Percentiles rank a stretch among this genome's conserved stretches.
phyloP scores from a whole-genome alignment of 2,329 filamentous ascomycete species.

The Aureobasidium sp. region DNA sequence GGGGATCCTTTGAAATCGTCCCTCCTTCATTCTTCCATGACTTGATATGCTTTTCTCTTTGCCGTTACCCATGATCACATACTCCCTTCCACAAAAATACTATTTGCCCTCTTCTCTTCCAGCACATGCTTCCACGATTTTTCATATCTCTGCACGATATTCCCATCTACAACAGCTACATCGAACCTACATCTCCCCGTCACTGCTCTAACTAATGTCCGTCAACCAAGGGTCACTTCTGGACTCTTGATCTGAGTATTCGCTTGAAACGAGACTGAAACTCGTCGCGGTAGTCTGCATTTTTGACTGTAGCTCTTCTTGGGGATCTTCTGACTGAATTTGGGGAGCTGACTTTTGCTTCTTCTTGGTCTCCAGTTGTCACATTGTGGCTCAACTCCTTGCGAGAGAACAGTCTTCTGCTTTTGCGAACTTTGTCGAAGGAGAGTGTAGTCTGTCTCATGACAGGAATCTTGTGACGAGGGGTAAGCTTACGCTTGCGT shows the following conservation, averaged over 20 bases:
- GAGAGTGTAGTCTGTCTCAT: not conserved
- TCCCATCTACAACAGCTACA: not conserved
- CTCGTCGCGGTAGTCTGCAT: not conserved
- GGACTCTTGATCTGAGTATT: not conserved
- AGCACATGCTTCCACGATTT: no score
- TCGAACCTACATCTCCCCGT: not conserved
- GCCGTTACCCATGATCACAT: not conserved
- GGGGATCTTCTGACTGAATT: not conserved
- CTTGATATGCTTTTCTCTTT: not conserved
- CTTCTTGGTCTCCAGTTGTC: not conserved
- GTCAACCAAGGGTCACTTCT: no score
- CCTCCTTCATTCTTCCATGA: no score
- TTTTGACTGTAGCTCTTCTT: not conserved
- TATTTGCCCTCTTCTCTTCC: no score
- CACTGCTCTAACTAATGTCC: no score
- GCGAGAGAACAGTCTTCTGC: not conserved
- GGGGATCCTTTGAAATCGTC: no score
- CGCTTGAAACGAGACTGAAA: not conserved
- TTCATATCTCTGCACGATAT: not conserved
- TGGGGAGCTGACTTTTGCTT: not conserved
- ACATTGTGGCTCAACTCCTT: not conserved
- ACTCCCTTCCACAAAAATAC: not conserved
- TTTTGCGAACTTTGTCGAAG: not conserved
- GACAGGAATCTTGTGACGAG: not conserved
- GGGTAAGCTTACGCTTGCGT: not conserved